Percentiles rank a stretch among this genome's conserved stretches.
phyloP scores from a whole-genome alignment of 345 rosid species.

The Heritiera fomes region DNA sequence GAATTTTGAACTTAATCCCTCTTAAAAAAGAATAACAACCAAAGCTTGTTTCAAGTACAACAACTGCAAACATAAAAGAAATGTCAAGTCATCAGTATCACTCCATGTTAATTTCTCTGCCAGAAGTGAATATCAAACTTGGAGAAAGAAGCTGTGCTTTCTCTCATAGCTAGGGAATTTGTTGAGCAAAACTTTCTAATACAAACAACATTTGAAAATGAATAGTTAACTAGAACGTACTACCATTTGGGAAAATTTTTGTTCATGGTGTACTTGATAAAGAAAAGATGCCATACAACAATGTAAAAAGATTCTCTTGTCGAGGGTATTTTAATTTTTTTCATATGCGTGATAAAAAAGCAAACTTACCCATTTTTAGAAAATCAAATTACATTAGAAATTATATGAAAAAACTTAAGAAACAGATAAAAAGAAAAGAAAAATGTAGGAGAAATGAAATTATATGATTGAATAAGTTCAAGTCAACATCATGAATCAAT shows the following conservation, averaged over 20 bases:
- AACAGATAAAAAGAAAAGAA: not conserved
- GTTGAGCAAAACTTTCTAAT: not conserved
- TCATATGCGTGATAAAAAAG: too few relatives aligned
- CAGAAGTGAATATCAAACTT: not conserved
- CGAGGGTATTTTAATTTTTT: not conserved
- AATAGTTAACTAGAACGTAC: not conserved
- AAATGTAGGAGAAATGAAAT: not conserved
- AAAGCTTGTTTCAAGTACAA: not conserved
- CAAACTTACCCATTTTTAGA: too few relatives aligned
- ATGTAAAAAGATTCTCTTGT: not conserved
- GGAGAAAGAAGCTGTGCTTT: not conserved
- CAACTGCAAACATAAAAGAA: not conserved
- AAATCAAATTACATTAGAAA: too few relatives aligned
- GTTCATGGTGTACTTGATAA: not conserved
- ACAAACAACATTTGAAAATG: not conserved
- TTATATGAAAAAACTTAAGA: not conserved
- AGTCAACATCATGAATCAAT: conserved; percentile 36
- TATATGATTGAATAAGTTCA: conserved; percentile 1
- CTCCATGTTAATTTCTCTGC: not conserved
- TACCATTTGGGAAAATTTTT: not conserved
- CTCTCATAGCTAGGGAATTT: too few relatives aligned
- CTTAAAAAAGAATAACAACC: too few relatives aligned
- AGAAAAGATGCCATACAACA: not conserved
- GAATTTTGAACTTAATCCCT: too few relatives aligned
- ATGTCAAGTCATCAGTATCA: not conserved